Base-by-base conservation (phyloP, 1,284 basidiomycete genomes). In the Malassezia brasiliensis region DNA sequence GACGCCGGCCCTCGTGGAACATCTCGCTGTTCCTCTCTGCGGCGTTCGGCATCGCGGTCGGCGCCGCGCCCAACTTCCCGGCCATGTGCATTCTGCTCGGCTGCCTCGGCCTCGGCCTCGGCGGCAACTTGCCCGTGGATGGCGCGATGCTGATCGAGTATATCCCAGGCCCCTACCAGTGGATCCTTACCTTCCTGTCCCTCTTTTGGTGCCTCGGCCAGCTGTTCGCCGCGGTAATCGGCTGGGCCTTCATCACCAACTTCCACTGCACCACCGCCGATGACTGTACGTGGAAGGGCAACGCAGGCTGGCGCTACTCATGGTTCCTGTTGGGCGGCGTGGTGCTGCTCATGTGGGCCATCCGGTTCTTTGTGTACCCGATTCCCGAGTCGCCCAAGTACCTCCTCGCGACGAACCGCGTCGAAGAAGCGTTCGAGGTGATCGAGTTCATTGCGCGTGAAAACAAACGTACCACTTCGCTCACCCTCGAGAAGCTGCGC, bases 341-440 rank as follows among this genome's bases (percentile, higher is more conserved):
- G 19, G 56, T 55, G 48, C 56, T 72, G 42, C 34, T 69, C 41
- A 63, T 73, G 60, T 77, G 72, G 63, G 52, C 62, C 15, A 55
- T 72, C 22, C 69, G 77, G 17, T 71, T 69, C 54, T 64, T 68
- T 50, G 54, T 77, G 38, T 73, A 76, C 42, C 77, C 77, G 46
- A 75, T 84, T 19, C 78, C 80, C 56, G 83, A 84, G 66, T 82
- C 81, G 12, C 79, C 83, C 22, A 84, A 84, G 67, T 84, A 79
- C 74, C 79, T 89, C 30, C 81, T 88, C 71, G 82, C 82, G 6
- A 81, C 83, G 54, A 86, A 86, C 0, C 77, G 78, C 36, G 86
- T 88, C 63, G 79, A 78, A 14, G 81, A 84, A 47, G 87, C 87
- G 0, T 82, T 89, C 22, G 80, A 80, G 15, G 79, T 87, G 47